phyloP scores from a whole-genome alignment of 371 early-diverging fungal genomes.

The Circinella umbellata region DNA sequence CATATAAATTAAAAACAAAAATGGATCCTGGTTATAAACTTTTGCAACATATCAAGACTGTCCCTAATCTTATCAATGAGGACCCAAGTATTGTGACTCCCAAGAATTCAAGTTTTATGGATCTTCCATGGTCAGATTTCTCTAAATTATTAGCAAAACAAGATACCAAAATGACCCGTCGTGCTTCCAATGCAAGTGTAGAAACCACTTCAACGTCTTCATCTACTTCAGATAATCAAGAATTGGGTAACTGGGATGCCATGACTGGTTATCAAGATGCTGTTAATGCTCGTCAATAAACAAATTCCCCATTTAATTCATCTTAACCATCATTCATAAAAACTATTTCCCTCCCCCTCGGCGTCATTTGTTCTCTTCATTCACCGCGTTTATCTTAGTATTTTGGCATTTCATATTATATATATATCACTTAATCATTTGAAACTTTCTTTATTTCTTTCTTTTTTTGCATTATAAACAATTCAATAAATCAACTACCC shows the following conservation, averaged over 20 bases:
- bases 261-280: constrained; percentile 52
- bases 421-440: too few relatives aligned
- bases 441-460: too few relatives aligned
- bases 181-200: constrained; percentile 15
- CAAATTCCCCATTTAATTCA: neutral
- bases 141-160: constrained; percentile 27
- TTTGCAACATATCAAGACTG: constrained; percentile 40
- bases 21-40: constrained; percentile 44
- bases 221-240: constrained; percentile 18
- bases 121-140: constrained; percentile 37
- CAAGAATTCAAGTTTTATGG: constrained; percentile 38
- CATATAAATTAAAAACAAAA: too few relatives aligned
- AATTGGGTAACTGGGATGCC: constrained; percentile 51
- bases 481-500: too few relatives aligned
- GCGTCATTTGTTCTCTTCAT: too few relatives aligned
- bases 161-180: constrained; percentile 11
- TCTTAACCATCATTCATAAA: too few relatives aligned
- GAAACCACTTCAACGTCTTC: constrained; percentile 14
- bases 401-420: too few relatives aligned
- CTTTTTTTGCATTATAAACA: too few relatives aligned
- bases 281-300: constrained; percentile 24
- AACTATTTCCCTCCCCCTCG: too few relatives aligned
- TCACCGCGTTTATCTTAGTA: too few relatives aligned
- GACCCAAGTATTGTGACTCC: constrained; percentile 40
- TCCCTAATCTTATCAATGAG: constrained; percentile 42